Evolutionary conservation across 1,139 yeast genomes (phyloP), one percentile per base, ranked within the genome.

Genomic region (Pichia sp.): DNA sequence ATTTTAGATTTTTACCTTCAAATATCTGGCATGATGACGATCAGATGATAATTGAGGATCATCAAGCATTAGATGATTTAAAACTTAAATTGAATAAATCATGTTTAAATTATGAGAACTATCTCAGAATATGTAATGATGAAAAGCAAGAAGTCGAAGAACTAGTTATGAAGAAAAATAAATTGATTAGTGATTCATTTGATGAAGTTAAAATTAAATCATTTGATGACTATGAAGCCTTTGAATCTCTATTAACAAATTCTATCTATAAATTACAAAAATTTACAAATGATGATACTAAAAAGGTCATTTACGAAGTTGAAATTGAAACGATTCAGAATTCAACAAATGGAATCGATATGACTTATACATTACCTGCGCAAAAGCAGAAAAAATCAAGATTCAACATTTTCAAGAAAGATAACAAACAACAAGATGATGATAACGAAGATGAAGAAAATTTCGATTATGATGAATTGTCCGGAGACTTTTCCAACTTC

Each of bases 21-120:
- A 81, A 90, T 33, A 84, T 94, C 42, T 94, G 98, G 98, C 97
- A 90, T 64, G 98, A 92, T 58, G 97, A 92, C 62, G 95, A 88
- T 52, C 70, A 77, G 40, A 78, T 92, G 67, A 69, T 81, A 16
- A 73, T 77, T 2, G 73, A 75, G 26, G 50, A 45, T 16, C 74
- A 75, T 2, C 11, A 34, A 7, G 92, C 87, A 55, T 69, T 87
- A 52, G 72, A 79, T 23, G 77, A 73, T 43, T 69, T 92, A 58
- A 81, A 84, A 57, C 73, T 75, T 49, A 67, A 71, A 46, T 69
- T 92, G 49, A 75, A 75, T 43, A 61, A 67, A 40, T 69, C 82
- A 5, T 68, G 75, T 41, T 56, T 66, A 7, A 70, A 66, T 9
- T 78, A 78, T 51, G 65, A 69, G 33, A 69, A 64, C 39, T 62